These are phyloP conservation scores for Eucalyptus melliodora DNA, from an alignment of 345 rosid genomes.

Conservation along the genomic window DNA sequence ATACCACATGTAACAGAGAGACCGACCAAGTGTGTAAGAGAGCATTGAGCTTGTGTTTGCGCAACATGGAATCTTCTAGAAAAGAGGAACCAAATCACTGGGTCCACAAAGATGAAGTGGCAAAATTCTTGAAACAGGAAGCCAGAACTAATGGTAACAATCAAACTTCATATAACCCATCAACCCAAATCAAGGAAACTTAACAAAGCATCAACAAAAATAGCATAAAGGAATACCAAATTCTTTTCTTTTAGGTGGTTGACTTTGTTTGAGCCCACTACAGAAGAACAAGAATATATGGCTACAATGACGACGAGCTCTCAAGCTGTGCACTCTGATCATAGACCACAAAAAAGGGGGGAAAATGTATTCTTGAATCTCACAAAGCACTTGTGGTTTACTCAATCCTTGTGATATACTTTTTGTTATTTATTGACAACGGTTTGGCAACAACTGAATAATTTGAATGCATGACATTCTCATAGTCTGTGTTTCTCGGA, in stretches of 20 bases:
- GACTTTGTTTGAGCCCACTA: background rate
- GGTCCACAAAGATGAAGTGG: background rate
- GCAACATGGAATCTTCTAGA: background rate
- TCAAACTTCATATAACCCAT: background rate
- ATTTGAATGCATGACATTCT: background rate
- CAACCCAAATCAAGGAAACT: background rate
- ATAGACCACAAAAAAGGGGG: fast-evolving
- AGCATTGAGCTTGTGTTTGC: background rate
- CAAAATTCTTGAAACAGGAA: background rate
- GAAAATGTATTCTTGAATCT: background rate
- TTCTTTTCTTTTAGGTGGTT: background rate
- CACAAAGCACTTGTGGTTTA: background rate
- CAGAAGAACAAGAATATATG: background rate
- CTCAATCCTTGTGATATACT: background rate
- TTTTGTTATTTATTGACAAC: no score
- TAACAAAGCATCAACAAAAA: background rate
- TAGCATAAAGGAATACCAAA: background rate
- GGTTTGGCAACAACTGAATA: background rate
- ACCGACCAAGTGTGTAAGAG: background rate
- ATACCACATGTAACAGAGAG: background rate
- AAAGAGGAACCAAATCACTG: background rate
- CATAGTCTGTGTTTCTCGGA: background rate
- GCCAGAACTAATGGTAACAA: background rate
- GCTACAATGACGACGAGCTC: background rate
- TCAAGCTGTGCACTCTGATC: background rate